Percentiles rank a stretch among this genome's conserved stretches.
phyloP scores from a whole-genome alignment of 345 rosid genomes.

The Ailanthus altissimus region DNA sequence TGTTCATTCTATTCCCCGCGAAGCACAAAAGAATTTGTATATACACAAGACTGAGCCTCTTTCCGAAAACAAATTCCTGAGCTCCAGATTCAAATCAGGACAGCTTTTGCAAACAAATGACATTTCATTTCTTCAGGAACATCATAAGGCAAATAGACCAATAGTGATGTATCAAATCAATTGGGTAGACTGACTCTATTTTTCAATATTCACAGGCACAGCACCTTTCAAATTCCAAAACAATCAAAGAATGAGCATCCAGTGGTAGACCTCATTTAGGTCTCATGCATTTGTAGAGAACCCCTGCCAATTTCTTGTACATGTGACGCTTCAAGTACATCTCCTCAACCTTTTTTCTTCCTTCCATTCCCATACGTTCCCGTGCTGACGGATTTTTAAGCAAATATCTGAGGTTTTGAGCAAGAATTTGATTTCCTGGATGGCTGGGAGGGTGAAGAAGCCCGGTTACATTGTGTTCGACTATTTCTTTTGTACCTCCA shows the following conservation, averaged over 20 bases:
- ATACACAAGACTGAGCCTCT: not conserved
- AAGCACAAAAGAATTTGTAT: not conserved
- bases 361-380: slow-evolving; percentile 60
- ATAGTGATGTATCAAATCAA: not conserved
- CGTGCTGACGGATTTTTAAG: slow-evolving; percentile 55
- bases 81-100: not conserved
- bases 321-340: slow-evolving; percentile 85
- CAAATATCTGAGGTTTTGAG: slow-evolving; percentile 55
- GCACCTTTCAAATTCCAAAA: slow-evolving; percentile 24
- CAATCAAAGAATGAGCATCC: slow-evolving; percentile 40
- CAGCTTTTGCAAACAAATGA: not conserved
- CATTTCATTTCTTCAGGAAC: slow-evolving; percentile 3
- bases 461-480: slow-evolving; percentile 76
- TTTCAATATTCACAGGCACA: slow-evolving; percentile 10
- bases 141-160: not conserved
- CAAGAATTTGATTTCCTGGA: slow-evolving; percentile 52
- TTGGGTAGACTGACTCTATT: not conserved
- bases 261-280: slow-evolving; percentile 35
- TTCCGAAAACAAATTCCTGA: not conserved
- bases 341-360: slow-evolving; percentile 60
- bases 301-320: slow-evolving; percentile 75
- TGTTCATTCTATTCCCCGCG: not conserved
- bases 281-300: slow-evolving; percentile 82
- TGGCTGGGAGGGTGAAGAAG: slow-evolving; percentile 76
- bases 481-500: slow-evolving; percentile 91